Conservation (phyloP, 2,329 filamentous ascomycete genomes). For the Penicillium sp. region DNA sequence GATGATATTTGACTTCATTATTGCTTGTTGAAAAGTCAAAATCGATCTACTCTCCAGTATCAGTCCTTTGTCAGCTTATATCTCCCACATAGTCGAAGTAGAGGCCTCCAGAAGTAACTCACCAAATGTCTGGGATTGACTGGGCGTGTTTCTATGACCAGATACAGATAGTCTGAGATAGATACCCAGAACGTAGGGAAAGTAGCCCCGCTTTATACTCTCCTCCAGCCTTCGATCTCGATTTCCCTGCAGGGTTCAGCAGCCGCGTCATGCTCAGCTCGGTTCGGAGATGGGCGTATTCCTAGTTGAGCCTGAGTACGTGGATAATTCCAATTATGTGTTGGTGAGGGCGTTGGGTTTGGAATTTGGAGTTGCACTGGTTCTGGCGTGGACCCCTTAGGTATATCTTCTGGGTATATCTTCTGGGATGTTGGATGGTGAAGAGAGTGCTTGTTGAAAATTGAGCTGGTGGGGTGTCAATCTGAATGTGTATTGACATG, state of each 20-base stretch:
- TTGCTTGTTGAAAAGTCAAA: too few species aligned
- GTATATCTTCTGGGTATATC: too few species aligned
- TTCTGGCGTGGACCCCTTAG: not conserved
- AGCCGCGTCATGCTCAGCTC: not conserved
- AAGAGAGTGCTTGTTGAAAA: too few species aligned
- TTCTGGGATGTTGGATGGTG: not conserved
- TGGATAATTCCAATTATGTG: not conserved
- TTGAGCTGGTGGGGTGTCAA: too few species aligned
- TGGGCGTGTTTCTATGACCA: not conserved
- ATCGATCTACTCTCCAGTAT: not conserved
- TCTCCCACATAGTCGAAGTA: not conserved
- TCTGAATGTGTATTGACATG: too few species aligned
- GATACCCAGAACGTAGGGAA: not conserved
- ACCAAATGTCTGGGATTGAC: not conserved
- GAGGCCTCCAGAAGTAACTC: too few species aligned
- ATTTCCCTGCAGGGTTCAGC: not conserved
- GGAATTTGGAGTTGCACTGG: not conserved
- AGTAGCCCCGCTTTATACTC: conserved; percentile 1
- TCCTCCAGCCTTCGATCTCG: not conserved
- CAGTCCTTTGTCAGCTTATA: not conserved
- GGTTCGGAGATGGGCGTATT: not conserved
- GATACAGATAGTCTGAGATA: not conserved
- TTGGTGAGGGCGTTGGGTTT: not conserved
- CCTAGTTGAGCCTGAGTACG: not conserved
- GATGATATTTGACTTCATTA: conserved; percentile 8